Base-by-base conservation (phyloP, 2,329 filamentous ascomycete genomes). In the Aphanocladium album region DNA sequence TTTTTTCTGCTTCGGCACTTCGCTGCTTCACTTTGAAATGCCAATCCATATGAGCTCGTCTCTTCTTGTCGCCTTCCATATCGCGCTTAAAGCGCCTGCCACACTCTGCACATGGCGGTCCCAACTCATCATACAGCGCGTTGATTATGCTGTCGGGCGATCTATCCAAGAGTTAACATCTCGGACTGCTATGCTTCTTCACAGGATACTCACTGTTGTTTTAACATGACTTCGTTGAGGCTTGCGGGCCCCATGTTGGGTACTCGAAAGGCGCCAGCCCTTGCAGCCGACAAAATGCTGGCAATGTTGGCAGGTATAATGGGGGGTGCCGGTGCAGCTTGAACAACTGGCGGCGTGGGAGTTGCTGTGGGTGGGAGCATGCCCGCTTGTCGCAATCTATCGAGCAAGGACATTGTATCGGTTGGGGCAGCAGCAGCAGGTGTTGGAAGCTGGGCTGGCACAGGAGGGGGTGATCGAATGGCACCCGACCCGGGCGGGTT, bases 1-100 rank as follows among this genome's bases (percentile, higher is more conserved):
- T 85, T 72, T 91, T 93, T 69, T 91, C 87, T 16, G 90, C 88
- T 67, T 98, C 93, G 2, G 87, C 87, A 75, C 96, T 91, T 50
- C 92, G 88, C 69, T 93, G 89, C 70, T 97, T 93, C 25, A 93
- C 93, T 60, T 89, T 88, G 77, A 99, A 99, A 74, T 99, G 95
- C 95, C 95, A 99, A 75, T 99, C 95, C 80, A 99, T 88, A 72
- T 99, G 95, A 3, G 89, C 86, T 25, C 88, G 90, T 77, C 98
- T 98, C 78, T 89, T 90, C 71, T 88, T 87, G 68, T 86, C 89
- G 14, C 93, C 93, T 65, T 90, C 86, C 14, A 87, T 85, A 53
- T 90, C 90, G 5, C 84, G 84, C 58, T 83, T 83, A 73, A 99
- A 99, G 2, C 95, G 88, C 62, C 93, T 85, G 25, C 93, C 95